Evolutionary conservation across 1,284 basidiomycete genomes (phyloP).

Genomic region (Heterobasidion occidentale): DNA sequence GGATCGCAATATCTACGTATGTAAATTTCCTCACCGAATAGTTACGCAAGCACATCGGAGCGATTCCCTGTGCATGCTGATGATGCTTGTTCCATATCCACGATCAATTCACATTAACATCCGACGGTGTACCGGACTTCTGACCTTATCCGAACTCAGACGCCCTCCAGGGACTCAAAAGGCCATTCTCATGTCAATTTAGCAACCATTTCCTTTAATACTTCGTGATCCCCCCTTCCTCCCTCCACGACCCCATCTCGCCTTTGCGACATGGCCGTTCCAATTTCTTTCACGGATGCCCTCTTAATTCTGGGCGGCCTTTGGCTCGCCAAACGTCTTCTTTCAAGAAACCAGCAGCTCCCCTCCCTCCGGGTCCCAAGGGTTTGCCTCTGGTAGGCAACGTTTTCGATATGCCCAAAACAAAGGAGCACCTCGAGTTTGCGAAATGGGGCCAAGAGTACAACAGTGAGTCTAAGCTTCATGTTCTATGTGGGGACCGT

Average conservation of each 20-base stretch:
- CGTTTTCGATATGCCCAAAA: not conserved
- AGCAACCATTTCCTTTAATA: not conserved
- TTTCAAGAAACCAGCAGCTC: not conserved
- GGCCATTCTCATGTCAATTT: not conserved
- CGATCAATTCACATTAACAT: not conserved
- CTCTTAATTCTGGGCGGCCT: not conserved
- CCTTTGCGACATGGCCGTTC: not conserved
- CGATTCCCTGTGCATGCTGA: not conserved
- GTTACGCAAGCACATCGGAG: not conserved
- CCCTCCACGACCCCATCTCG: not conserved
- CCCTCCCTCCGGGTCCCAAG: conserved; percentile 6
- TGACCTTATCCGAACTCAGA: not conserved
- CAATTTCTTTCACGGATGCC: not conserved
- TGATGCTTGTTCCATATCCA: not conserved
- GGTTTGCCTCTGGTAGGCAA: conserved; percentile 5
- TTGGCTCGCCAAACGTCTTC: not conserved
- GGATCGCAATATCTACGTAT: not conserved
- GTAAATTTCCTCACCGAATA: not conserved
- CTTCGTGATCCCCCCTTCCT: not conserved
- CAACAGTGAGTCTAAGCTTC: not conserved
- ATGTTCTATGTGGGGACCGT: not conserved
- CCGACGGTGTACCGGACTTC: not conserved
- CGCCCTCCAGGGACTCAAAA: not conserved
- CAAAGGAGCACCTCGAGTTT: not conserved
- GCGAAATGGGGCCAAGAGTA: conserved; percentile 1